Evolutionary conservation across 2,329 filamentous ascomycete genomes (phyloP), one percentile per base, ranked within the genome.

Genomic region (Bipolaris cookei): DNA sequence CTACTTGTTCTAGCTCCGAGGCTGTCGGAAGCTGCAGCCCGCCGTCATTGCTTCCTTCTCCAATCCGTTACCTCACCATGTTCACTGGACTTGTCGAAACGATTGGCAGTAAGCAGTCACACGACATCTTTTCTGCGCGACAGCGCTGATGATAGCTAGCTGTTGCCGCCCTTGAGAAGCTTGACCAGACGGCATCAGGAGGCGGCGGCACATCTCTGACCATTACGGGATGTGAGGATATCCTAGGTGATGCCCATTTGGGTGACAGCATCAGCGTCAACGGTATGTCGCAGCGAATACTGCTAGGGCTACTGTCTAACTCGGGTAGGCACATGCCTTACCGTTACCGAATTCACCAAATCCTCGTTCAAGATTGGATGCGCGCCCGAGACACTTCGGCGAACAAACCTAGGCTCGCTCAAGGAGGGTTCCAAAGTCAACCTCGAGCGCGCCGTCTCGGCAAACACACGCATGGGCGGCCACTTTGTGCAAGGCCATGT

Each of bases 401-500:
- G 96, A 56, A 99, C 96, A 58, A 96, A 98, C 79, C 87, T 99
- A n/a, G 94, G 93, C 61, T 81, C 81, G 18, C 83, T 99, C 51
- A 78, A 80, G 45, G 75, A 86, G 59, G 82, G 82, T 39, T 90
- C 88, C 59, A 82, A 81, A 20, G 93, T 98, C 64, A 99, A 99
- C 77, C 88, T 99, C 51, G 95, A 99, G 82, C 88, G 95, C 14
- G 94, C 95, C 3, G 93, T 99, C 51, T 89, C 90, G 16, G 92
- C 92, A 4, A 86, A 90, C 69, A 97, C 94, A 43, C 91, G 95
- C 53, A 98, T 99, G 92, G 95, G 96, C 44, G 95, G 95, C 0
- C 95, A 99, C 80, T 97, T 98, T 71, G 94, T 98, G 30, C 96
- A 99, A 79, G 95, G 95, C 38, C 95, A 99, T 77, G 94, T 99